Evolutionary conservation across 305 asterid species (phyloP).

Genomic region (Fraxinus platypoda): DNA sequence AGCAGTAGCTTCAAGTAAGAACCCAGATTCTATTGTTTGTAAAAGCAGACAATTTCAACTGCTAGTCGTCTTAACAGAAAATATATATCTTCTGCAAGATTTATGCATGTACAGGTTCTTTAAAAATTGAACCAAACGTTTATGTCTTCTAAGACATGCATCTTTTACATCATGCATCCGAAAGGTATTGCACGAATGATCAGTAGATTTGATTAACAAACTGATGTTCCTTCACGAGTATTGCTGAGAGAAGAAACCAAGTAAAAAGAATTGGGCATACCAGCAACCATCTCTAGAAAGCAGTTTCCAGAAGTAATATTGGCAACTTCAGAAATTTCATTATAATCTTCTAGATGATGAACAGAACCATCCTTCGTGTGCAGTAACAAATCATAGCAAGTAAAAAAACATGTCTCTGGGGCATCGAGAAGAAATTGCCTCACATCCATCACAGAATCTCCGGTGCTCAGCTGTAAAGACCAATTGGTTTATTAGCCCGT

Average conservation of each 20-base stretch:
- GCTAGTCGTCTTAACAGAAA: background rate
- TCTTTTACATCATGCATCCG: background rate
- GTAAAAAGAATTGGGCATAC: constrained; percentile 34
- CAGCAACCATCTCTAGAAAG: constrained; percentile 79
- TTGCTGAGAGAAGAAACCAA: constrained; percentile 15
- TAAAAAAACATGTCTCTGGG: constrained; percentile 72
- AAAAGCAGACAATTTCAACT: background rate
- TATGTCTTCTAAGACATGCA: background rate
- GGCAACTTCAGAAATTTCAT: constrained; percentile 81
- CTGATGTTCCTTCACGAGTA: background rate
- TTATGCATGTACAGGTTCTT: background rate
- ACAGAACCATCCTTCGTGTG: constrained; percentile 66
- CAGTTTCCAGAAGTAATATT: constrained; percentile 75
- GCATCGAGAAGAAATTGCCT: constrained; percentile 92
- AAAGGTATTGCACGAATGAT: background rate
- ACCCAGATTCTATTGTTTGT: constrained; percentile 8
- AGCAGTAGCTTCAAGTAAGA: constrained; percentile 24
- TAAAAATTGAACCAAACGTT: background rate
- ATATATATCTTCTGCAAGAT: background rate
- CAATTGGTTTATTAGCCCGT: constrained; percentile 18
- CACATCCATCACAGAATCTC: constrained; percentile 89
- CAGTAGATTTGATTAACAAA: background rate
- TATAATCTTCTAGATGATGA: constrained; percentile 76
- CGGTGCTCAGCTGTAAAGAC: constrained; percentile 77
- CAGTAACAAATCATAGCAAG: constrained; percentile 79